Evolutionary conservation across 1,284 basidiomycete species (phyloP).

Genomic region (Ustilago loliicola): DNA sequence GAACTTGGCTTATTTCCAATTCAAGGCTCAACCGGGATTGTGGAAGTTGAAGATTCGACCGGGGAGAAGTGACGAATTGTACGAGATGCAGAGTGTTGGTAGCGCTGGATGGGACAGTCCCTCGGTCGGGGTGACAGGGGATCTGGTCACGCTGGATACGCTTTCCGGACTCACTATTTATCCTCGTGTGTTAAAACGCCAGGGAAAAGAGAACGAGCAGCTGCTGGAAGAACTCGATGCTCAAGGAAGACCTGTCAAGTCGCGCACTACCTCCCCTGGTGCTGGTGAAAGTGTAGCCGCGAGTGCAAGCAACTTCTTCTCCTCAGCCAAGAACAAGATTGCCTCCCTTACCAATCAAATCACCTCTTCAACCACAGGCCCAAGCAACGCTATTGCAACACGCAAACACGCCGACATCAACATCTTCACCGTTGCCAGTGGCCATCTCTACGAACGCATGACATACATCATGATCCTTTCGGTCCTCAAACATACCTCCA

Average conservation of each 20-base stretch:
- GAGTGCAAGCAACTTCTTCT: conserved; percentile 15
- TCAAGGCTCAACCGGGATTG: conserved; percentile 90
- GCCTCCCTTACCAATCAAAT: conserved; percentile 12
- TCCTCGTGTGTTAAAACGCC: conserved; percentile 79
- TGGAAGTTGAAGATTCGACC: conserved; percentile 85
- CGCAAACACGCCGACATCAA: conserved; percentile 80
- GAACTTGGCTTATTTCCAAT: conserved; percentile 95
- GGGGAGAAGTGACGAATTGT: conserved; percentile 85
- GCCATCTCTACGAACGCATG: conserved; percentile 95
- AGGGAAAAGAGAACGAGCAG: conserved; percentile 84
- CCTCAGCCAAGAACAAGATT: conserved; percentile 24
- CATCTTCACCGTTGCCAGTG: conserved; percentile 98
- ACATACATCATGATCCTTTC: conserved; percentile 98
- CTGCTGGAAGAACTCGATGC: conserved; percentile 74
- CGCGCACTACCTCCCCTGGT: not conserved
- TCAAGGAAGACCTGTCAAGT: conserved; percentile 33
- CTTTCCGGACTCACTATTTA: conserved; percentile 90
- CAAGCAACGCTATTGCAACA: not conserved
- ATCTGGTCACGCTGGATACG: conserved; percentile 75
- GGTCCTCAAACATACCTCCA: conserved; percentile 91
- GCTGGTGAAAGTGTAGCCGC: not conserved
- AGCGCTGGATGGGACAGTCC: conserved; percentile 83
- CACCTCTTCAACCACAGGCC: not conserved
- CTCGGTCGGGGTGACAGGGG: conserved; percentile 74
- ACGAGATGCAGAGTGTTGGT: conserved; percentile 81